Conservation (phyloP, 1,284 basidiomycete species). For the Apiotrichum mycotoxinovorans region DNA sequence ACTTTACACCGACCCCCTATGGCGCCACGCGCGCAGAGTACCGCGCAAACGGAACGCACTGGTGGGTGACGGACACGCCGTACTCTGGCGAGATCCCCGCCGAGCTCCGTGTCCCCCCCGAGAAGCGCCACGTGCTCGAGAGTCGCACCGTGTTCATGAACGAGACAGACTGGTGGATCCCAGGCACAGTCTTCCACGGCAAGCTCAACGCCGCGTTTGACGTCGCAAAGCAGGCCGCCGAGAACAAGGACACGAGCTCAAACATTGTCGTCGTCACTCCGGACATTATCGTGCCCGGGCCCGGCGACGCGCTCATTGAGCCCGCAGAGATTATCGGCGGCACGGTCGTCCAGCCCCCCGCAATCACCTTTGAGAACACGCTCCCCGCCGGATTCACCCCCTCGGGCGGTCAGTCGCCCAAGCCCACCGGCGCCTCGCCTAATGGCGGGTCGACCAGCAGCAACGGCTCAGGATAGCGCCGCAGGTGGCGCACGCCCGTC, state of each 20-base stretch:
- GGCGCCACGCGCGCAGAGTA: neutral
- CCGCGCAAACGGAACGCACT: neutral
- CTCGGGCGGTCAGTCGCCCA: no score
- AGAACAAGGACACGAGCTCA: neutral
- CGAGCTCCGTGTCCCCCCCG: neutral
- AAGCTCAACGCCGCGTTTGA: neutral
- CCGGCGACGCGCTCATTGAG: neutral
- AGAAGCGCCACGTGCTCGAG: slow-evolving; percentile 2
- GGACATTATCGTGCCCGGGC: neutral
- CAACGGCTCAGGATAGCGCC: no score
- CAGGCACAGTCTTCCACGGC: slow-evolving; percentile 5
- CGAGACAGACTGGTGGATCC: slow-evolving; percentile 11
- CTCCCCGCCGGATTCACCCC: neutral
- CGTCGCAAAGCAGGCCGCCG: neutral
- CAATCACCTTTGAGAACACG: neutral
- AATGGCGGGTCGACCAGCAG: neutral
- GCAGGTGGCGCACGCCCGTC: no score
- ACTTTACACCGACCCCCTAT: neutral
- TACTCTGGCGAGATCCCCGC: neutral
- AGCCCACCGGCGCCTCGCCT: neutral
- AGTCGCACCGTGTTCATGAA: slow-evolving; percentile 4
- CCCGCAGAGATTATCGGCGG: neutral
- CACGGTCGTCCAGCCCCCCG: neutral
- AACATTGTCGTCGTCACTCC: neutral
- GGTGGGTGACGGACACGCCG: neutral